A percentile compares a stretch with the other conserved stretches of the same genome.
Evolutionary conservation across 1,139 yeast species (phyloP).

Genomic region (Suhomyces panamericanus): DNA sequence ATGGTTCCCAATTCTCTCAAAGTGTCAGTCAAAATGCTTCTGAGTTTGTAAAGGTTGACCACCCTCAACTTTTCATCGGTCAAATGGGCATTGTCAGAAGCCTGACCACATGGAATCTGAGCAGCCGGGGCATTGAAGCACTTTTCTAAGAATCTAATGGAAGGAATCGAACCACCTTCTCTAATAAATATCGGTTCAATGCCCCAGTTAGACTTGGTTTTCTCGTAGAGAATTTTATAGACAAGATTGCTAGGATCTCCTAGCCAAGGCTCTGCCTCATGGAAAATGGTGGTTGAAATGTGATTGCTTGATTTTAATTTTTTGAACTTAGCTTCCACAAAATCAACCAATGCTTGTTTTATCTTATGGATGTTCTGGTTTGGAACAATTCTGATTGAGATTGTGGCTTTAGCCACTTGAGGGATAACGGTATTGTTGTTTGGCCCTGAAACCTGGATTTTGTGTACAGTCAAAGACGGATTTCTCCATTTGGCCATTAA

Average conservation of each 20-base stretch:
- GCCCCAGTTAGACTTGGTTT: constrained; percentile 64
- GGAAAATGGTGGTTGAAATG: constrained; percentile 58
- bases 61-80: constrained; percentile 83
- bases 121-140: constrained; percentile 85
- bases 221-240: constrained; percentile 61
- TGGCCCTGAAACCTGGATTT: constrained; percentile 85
- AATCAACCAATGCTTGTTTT: constrained; percentile 49
- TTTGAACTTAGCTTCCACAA: constrained; percentile 46
- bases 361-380: constrained; percentile 69
- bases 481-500: constrained; percentile 86
- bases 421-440: constrained; percentile 90
- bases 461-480: constrained; percentile 90
- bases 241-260: constrained; percentile 81
- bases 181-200: constrained; percentile 77
- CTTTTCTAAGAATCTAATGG: constrained; percentile 81
- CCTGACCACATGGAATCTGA: constrained; percentile 95
- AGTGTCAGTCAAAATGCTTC: constrained; percentile 61
- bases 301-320: constrained; percentile 59
- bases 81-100: constrained; percentile 92
- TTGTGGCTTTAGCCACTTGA: constrained; percentile 67
- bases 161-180: constrained; percentile 97
- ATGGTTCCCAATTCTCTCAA: constrained; percentile 39
- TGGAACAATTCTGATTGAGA: constrained; percentile 88
- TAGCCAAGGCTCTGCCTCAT: constrained; percentile 95
- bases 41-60: constrained; percentile 71